A percentile compares a stretch with the other conserved stretches of the same genome.
Conservation (phyloP, 257 asterid species). For the Cordia subcordata region DNA sequence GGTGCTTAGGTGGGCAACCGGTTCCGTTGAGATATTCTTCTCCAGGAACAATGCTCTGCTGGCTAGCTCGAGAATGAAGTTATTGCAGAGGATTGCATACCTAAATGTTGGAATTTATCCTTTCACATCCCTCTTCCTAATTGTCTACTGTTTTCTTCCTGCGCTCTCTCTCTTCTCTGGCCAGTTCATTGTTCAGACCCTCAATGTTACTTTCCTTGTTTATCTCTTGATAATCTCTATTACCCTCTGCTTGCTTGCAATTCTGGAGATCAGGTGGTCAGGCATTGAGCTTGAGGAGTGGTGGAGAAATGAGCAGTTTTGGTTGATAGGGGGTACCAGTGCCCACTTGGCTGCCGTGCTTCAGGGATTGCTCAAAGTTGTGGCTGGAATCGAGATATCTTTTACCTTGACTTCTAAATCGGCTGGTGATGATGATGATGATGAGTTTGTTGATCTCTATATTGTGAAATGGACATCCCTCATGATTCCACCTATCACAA, state of each 20-base stretch:
- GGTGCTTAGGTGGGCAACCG: slow-evolving; percentile 92
- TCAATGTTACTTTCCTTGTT: slow-evolving; percentile 58
- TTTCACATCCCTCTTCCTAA: slow-evolving; percentile 67
- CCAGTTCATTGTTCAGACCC: slow-evolving; percentile 64
- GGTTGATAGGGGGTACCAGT: slow-evolving; percentile 91
- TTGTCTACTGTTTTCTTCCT: slow-evolving; percentile 86
- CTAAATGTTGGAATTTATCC: slow-evolving; percentile 86
- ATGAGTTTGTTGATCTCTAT: slow-evolving; percentile 64
- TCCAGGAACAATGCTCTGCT: slow-evolving; percentile 71
- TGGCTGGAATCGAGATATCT: slow-evolving; percentile 83
- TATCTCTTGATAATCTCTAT: slow-evolving; percentile 66
- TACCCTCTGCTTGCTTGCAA: slow-evolving; percentile 56
- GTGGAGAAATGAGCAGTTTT: slow-evolving; percentile 92
- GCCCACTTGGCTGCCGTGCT: slow-evolving; percentile 88
- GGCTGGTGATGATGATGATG: slow-evolving; percentile 61
- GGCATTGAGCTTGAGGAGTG: slow-evolving; percentile 72
- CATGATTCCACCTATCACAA: slow-evolving; percentile 73
- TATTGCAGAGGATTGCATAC: slow-evolving; percentile 69
- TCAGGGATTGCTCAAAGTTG: slow-evolving; percentile 74
- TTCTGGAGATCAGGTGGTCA: slow-evolving; percentile 84
- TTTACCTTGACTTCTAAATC: slow-evolving; percentile 79
- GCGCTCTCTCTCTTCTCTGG: slow-evolving; percentile 81
- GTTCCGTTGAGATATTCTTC: slow-evolving; percentile 84
- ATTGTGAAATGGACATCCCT: slow-evolving; percentile 59
- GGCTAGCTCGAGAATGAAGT: slow-evolving; percentile 69